Conservation (phyloP, 2,329 filamentous ascomycete genomes). For the Tolypocladium ovalisporum region DNA sequence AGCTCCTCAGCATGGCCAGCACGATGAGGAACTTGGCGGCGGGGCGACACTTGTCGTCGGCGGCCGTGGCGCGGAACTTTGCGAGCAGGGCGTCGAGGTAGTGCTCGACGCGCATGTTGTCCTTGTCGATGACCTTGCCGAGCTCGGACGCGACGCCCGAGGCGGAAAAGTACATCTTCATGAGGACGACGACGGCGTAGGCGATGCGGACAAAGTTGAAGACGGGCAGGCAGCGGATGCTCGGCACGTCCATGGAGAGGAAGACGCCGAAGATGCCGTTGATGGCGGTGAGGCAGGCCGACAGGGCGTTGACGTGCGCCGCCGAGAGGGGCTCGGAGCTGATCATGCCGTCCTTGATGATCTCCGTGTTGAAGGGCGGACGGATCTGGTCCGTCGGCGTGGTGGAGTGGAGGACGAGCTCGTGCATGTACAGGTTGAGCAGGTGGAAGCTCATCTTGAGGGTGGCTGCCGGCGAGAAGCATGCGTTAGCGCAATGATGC, state of each 20-base stretch:
- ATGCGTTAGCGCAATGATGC: not conserved
- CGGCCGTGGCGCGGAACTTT: conserved; percentile 54
- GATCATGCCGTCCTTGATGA: conserved; percentile 30
- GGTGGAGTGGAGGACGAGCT: conserved; percentile 59
- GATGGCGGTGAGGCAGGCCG: conserved; percentile 54
- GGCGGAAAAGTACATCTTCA: conserved; percentile 63
- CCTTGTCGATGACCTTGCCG: conserved; percentile 56
- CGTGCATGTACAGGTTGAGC: conserved; percentile 63
- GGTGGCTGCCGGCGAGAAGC: conserved; percentile 32
- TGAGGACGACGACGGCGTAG: conserved; percentile 60
- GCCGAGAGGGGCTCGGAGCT: conserved; percentile 26
- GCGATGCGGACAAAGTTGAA: conserved; percentile 62
- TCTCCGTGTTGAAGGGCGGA: conserved; percentile 33
- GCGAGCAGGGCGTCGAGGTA: conserved; percentile 62
- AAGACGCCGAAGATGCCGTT: conserved; percentile 58
- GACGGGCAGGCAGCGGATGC: conserved; percentile 55
- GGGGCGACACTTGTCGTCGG: conserved; percentile 51
- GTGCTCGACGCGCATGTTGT: conserved; percentile 52
- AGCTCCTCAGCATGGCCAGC: conserved; percentile 56
- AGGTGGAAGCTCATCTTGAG: conserved; percentile 54
- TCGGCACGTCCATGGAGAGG: conserved; percentile 44
- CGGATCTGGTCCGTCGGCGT: conserved; percentile 43
- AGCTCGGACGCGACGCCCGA: conserved; percentile 54
- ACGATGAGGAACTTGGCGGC: conserved; percentile 62
- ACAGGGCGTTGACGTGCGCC: conserved; percentile 56